Evolutionary conservation across 192 early-diverging fungal genomes (phyloP), one percentile per base, ranked within the genome.

Genomic region (Coemansia sp.): DNA sequence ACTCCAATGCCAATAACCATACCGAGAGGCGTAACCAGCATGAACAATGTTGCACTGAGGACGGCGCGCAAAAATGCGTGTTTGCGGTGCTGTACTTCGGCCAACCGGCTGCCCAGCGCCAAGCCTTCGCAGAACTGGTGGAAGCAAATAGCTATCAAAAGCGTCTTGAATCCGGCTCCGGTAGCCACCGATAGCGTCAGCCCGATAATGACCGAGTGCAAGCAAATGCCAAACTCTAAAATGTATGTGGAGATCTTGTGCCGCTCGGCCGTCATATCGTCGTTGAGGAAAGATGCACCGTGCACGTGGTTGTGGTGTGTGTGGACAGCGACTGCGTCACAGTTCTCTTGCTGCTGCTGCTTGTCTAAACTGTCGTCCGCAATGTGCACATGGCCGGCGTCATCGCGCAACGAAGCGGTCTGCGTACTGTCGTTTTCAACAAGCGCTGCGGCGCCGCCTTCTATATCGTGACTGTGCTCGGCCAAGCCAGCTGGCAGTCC

Each of bases 101-200:
- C 86, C 57, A 92, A 76, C 22, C 91, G 84, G 27, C 88, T 85
- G 35, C 91, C 91, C 51, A 93, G 82, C 11, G 90, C 90, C 38
- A 93, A 65, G 23, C 91, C 92, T 71, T 91, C 88, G 75, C 90
- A 90, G 69, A 87, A 82, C 82, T 93, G 91, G 72, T 84, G 84
- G 75, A 93, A 91, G 22, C 83, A 69, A 17, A 93, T 70, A 0
- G 92, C 91, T 8, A 87, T 62, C 19, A 89, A 61, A 0, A 93
- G 77, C 1, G 83, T 82, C 8, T 67, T 80, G 63, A 90, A 89
- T 17, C 83, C 84, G 0, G 70, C 39, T 17, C 75, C 80, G 8
- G 66, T 74, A 6, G 87, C 80, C 2, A 83, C 83, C 2, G 82
- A 87, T 22, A 91, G 72, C 7, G 88, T 79, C 23, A 93, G 59